A percentile compares a stretch with the other conserved stretches of the same genome.
These are phyloP conservation scores for Clohesyomyces aquaticus DNA, from an alignment of 495 filamentous ascomycete genomes.

Conservation along the genomic window DNA sequence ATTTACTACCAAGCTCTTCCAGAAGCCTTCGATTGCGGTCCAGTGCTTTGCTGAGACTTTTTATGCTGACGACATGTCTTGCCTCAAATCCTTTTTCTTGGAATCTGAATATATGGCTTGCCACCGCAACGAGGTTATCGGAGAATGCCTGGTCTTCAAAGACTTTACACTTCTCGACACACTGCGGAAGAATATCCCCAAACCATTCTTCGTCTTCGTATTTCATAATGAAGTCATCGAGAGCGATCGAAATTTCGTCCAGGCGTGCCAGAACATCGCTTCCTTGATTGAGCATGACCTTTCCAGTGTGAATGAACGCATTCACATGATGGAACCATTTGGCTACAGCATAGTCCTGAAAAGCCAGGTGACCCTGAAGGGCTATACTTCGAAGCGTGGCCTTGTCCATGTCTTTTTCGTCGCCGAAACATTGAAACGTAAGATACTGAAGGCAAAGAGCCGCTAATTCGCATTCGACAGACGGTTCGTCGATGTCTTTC, in stretches of 20 bases:
- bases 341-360: slow-evolving; percentile 49
- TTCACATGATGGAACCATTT: slow-evolving; percentile 50
- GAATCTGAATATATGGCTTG: slow-evolving; percentile 39
- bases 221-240: slow-evolving; percentile 11
- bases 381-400: slow-evolving; percentile 28
- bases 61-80: slow-evolving; percentile 36
- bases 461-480: slow-evolving; percentile 48
- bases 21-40: slow-evolving; percentile 41
- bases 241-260: not conserved
- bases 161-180: slow-evolving; percentile 14
- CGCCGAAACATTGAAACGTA: slow-evolving; percentile 44
- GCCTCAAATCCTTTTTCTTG: slow-evolving; percentile 38
- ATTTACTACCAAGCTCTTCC: slow-evolving; percentile 33
- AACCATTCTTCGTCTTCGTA: slow-evolving; percentile 18
- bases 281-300: slow-evolving; percentile 3
- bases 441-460: slow-evolving; percentile 49
- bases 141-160: slow-evolving; percentile 29
- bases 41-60: slow-evolving; percentile 37
- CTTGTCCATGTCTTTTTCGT: slow-evolving; percentile 27
- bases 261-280: not conserved
- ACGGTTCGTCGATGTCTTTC: slow-evolving; percentile 40
- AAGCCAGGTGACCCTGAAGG: slow-evolving; percentile 42
- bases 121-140: slow-evolving; percentile 32
- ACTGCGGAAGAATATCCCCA: slow-evolving; percentile 3
- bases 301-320: slow-evolving; percentile 21